Conservation (phyloP, 148 eudicot species). For the Pharnaceum exiguum region DNA sequence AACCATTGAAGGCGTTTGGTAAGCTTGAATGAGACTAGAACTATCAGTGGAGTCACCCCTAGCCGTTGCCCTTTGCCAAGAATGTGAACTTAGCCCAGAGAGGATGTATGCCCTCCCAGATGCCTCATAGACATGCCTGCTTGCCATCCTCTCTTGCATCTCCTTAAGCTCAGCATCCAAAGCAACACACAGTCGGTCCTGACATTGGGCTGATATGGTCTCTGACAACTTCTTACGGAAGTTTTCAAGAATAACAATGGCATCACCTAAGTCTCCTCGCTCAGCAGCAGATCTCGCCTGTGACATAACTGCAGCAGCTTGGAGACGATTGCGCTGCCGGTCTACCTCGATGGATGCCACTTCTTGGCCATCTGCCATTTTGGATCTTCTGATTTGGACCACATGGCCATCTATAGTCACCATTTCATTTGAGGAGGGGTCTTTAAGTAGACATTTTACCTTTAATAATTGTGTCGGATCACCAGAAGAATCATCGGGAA, state of each 20-base stretch:
- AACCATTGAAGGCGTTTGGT: slow-evolving; percentile 35
- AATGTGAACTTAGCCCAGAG: slow-evolving; percentile 93
- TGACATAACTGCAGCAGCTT: slow-evolving; percentile 72
- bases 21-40: slow-evolving; percentile 25
- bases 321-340: slow-evolving; percentile 64
- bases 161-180: slow-evolving; percentile 69
- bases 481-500: slow-evolving; percentile 34
- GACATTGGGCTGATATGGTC: slow-evolving; percentile 48
- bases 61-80: slow-evolving; percentile 89
- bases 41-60: slow-evolving; percentile 55
- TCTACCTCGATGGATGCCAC: slow-evolving; percentile 66
- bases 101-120: slow-evolving; percentile 83
- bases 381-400: slow-evolving; percentile 48
- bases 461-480: slow-evolving; percentile 44
- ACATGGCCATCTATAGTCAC: slow-evolving; percentile 33
- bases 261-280: slow-evolving; percentile 48
- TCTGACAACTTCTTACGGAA: slow-evolving; percentile 38
- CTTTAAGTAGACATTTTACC: slow-evolving; percentile 44
- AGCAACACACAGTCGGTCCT: slow-evolving; percentile 45
- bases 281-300: slow-evolving; percentile 59
- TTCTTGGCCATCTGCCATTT: slow-evolving; percentile 25
- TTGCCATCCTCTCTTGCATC: slow-evolving; percentile 87
- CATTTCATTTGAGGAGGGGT: slow-evolving; percentile 47
- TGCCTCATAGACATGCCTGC: slow-evolving; percentile 64
- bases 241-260: slow-evolving; percentile 44